These are phyloP conservation scores for Wickerhamiella azymoides DNA, from an alignment of 805 yeast species.

Conservation along the genomic window DNA sequence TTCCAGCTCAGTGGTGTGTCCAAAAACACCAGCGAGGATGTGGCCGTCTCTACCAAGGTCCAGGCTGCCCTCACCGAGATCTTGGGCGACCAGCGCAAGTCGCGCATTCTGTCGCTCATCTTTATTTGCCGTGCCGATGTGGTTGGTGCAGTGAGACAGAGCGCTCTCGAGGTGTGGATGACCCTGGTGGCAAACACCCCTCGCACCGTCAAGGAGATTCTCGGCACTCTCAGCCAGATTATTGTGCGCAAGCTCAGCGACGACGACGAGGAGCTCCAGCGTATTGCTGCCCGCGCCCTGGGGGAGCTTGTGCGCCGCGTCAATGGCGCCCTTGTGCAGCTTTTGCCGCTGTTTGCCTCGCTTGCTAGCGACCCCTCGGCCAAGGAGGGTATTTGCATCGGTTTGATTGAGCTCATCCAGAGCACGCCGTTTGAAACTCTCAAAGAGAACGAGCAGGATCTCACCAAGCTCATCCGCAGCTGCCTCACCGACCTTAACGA, in stretches of 20 bases:
- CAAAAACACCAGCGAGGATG: conserved; percentile 4
- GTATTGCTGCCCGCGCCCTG: conserved; percentile 81
- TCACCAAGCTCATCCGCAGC: conserved; percentile 62
- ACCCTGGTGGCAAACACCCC: conserved; percentile 94
- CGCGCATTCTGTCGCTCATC: conserved; percentile 68
- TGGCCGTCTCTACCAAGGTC: background rate
- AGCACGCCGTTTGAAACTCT: conserved; percentile 47
- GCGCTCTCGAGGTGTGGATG: conserved; percentile 93
- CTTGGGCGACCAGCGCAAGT: conserved; percentile 80
- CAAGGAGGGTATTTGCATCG: conserved; percentile 93
- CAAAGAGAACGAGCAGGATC: conserved; percentile 46
- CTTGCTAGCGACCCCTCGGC: conserved; percentile 62
- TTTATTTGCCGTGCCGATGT: conserved; percentile 91
- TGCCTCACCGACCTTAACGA: conserved; percentile 65
- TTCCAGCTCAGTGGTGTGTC: conserved; percentile 88
- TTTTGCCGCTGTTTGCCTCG: conserved; percentile 71
- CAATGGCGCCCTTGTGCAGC: conserved; percentile 64
- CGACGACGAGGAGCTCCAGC: conserved; percentile 62
- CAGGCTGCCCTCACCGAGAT: conserved; percentile 37
- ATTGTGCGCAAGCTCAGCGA: conserved; percentile 76
- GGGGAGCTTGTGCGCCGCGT: conserved; percentile 93
- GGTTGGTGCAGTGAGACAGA: conserved; percentile 71
- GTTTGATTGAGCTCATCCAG: conserved; percentile 69
- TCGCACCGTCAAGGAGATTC: conserved; percentile 77
- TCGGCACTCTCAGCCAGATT: conserved; percentile 67